Base-by-base conservation (phyloP, 352 stramenopile genomes). In the Phytopythium sindhum region DNA sequence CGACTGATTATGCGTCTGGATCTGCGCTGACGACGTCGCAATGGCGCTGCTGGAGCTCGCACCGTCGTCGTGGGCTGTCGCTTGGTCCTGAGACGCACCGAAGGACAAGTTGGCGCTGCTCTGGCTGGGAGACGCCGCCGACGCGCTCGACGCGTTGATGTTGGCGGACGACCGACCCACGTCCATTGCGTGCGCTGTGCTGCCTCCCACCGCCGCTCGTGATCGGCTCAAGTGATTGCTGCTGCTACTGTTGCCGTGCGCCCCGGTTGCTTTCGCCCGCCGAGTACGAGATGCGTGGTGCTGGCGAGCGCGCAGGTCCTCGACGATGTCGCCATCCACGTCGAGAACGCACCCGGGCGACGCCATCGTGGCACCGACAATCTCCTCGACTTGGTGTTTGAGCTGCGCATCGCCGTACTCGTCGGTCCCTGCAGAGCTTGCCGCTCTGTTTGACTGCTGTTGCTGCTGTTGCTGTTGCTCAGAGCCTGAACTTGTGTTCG, bases 331-430 rank as follows among this genome's bases (percentile, higher is more conserved):
- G 0, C 85, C 86, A 45, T 91, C 85, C 12, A 93, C 74, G 37
- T 94, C 85, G 4, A 96, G 64, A 0, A 96, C 63, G 55, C 85
- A 96, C 0, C 87, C 89, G 2, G 85, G 80, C n/a, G 86, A 91
- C 0, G 81, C 80, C 26, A 93, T 69, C 2, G 77, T 90, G 1
- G 81, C 85, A 1, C 78, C 80, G 5, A 94, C 80, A 23, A 96
- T 92, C 57, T 94, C 84, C n/a, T 89, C 69, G 4, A 95, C 78
- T 68, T 93, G 78, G 44, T 81, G 72, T 66, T 89, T 82, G 1
- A 93, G 73, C 39, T 89, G 68, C 19, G 69, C 62, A n/a, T 93
- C 84, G 0, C 70, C 75, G 19, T 70, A 80, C 19, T 84, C 76
- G n/a, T 69, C 54, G 35, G n/a, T 28, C 8, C 41, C 58, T 12